Percentiles rank a stretch among this genome's conserved stretches.
phyloP scores from a whole-genome alignment of 108 stramenopile species.

The Nitzschia sp. region DNA sequence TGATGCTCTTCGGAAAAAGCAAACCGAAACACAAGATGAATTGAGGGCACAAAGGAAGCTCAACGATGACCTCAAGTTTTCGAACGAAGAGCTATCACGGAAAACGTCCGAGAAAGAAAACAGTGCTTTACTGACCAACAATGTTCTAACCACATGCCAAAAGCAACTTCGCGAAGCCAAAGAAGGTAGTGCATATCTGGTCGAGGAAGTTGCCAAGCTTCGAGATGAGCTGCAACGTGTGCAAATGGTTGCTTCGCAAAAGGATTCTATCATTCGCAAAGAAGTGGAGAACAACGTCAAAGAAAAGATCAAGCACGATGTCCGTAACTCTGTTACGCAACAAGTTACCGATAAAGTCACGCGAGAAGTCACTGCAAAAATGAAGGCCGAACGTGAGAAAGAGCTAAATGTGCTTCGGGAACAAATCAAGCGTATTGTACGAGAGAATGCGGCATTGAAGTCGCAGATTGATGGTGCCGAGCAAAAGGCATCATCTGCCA shows the following conservation, averaged over 20 bases:
- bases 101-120: background rate
- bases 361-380: constrained; percentile 10
- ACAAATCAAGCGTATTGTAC: constrained; percentile 12
- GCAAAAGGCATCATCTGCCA: background rate
- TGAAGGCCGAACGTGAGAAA: constrained; percentile 20
- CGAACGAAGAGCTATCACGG: constrained; percentile 5
- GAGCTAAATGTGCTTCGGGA: constrained; percentile 24
- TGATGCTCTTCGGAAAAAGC: constrained; percentile 4
- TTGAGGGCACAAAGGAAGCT: background rate
- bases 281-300: constrained; percentile 21
- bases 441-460: constrained; percentile 16
- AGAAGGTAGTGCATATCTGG: background rate
- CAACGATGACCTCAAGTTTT: constrained; percentile 10
- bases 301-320: constrained; percentile 20
- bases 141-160: constrained; percentile 1
- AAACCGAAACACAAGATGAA: constrained; percentile 3
- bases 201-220: constrained; percentile 21
- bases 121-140: background rate
- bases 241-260: constrained; percentile 22
- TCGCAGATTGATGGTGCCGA: constrained; percentile 2
- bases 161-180: constrained; percentile 17
- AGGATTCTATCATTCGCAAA: constrained; percentile 15
- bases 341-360: constrained; percentile 22
- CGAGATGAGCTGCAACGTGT: constrained; percentile 13
- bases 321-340: background rate